A percentile compares a stretch with the other conserved stretches of the same genome.
Conservation (phyloP, 257 asterid genomes). For the Solanum phureja region DNA sequence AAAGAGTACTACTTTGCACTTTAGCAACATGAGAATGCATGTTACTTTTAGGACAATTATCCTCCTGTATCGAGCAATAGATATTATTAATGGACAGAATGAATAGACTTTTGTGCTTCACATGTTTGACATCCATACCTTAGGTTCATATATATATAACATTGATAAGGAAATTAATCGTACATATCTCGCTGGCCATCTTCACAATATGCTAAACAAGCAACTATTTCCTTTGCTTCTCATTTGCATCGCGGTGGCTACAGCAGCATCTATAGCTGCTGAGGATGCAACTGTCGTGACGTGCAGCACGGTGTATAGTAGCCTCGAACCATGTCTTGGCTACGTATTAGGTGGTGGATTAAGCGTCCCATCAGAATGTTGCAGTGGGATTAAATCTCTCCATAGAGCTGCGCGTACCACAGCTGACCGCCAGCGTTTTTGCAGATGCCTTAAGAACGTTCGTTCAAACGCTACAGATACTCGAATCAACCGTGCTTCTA, state of each 20-base stretch:
- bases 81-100: background rate
- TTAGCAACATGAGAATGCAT: background rate
- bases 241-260: background rate
- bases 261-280: background rate
- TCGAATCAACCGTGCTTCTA: background rate
- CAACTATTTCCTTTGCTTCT: background rate
- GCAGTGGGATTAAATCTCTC: slow-evolving; percentile 1
- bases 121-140: background rate
- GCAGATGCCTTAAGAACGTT: background rate
- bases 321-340: slow-evolving; percentile 1
- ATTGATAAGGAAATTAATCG: background rate
- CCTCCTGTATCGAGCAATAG: background rate
- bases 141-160: background rate
- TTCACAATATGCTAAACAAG: background rate
- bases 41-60: background rate
- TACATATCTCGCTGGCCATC: background rate
- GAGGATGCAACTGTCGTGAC: background rate
- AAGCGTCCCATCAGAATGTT: background rate
- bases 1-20: background rate
- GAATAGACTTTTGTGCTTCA: background rate
- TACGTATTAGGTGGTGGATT: background rate
- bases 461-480: background rate
- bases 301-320: background rate
- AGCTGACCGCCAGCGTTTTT: background rate
- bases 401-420: background rate